phyloP scores from a whole-genome alignment of 2,329 filamentous ascomycete genomes.

The Zymoseptoria crescenta region DNA sequence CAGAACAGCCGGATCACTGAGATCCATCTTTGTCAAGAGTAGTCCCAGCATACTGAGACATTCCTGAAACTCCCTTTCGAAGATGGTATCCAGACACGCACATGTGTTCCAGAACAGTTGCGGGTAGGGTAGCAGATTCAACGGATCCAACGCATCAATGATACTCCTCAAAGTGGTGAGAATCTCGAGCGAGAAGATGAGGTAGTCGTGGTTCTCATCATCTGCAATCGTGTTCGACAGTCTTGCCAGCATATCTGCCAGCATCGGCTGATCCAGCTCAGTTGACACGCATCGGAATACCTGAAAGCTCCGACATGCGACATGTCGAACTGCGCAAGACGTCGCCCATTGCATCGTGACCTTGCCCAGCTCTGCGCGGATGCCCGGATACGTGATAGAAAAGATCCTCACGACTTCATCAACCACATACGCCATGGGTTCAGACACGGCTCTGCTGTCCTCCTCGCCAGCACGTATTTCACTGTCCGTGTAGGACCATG shows the following conservation, averaged over 20 bases:
- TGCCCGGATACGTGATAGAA: constrained; percentile 70
- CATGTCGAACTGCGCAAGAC: constrained; percentile 86
- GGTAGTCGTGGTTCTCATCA: constrained; percentile 77
- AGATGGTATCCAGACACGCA: constrained; percentile 92
- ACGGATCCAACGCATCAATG: constrained; percentile 72
- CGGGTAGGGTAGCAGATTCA: constrained; percentile 78
- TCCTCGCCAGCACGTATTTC: constrained; percentile 59
- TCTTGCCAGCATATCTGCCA: constrained; percentile 91
- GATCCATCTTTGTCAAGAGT: constrained; percentile 74
- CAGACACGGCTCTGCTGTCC: constrained; percentile 69
- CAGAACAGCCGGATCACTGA: constrained; percentile 62
- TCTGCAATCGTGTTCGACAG: constrained; percentile 96
- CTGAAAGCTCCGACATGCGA: constrained; percentile 95
- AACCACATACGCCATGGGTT: constrained; percentile 79
- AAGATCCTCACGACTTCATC: constrained; percentile 79
- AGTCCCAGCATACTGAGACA: constrained; percentile 85
- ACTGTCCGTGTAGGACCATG: constrained; percentile 92
- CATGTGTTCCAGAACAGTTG: constrained; percentile 98
- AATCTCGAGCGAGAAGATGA: constrained; percentile 97
- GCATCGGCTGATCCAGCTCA: constrained; percentile 83
- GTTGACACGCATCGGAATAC: constrained; percentile 92
- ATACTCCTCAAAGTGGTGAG: constrained; percentile 87
- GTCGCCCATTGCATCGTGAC: constrained; percentile 92
- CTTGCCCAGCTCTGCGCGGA: constrained; percentile 86
- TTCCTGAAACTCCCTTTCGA: constrained; percentile 89